A percentile compares a stretch with the other conserved stretches of the same genome.
phyloP scores from a whole-genome alignment of 768 basidiomycete species.

The Lactarius indigo region DNA sequence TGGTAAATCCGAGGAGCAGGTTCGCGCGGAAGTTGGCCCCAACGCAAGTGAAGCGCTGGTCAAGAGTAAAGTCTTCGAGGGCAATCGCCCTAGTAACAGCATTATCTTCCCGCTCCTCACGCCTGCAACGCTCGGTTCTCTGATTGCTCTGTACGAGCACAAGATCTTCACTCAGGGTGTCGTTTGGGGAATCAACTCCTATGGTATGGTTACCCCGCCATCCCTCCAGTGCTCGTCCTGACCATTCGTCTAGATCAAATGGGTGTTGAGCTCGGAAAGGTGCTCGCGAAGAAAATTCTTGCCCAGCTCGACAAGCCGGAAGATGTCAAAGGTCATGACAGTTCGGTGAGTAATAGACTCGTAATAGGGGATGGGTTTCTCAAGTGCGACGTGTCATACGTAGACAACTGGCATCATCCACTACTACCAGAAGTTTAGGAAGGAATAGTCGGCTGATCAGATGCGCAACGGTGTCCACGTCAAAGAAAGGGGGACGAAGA shows the following conservation, averaged over 20 bases:
- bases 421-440: conserved; percentile 90
- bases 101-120: conserved; percentile 93
- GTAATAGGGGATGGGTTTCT: neutral
- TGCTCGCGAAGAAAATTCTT: conserved; percentile 94
- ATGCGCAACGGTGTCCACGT: neutral
- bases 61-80: conserved; percentile 98
- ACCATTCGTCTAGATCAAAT: conserved; percentile 72
- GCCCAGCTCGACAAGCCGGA: conserved; percentile 76
- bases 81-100: conserved; percentile 94
- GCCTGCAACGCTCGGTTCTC: conserved; percentile 80
- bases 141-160: conserved; percentile 94
- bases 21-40: conserved; percentile 59
- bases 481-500: neutral
- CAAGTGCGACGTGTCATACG: conserved; percentile 7
- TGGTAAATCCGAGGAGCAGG: conserved; percentile 92
- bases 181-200: conserved; percentile 98
- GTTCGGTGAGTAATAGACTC: conserved; percentile 47
- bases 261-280: conserved; percentile 98
- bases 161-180: conserved; percentile 99
- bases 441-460: conserved; percentile 45
- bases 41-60: conserved; percentile 79
- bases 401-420: conserved; percentile 96
- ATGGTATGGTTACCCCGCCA: conserved; percentile 49
- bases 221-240: neutral
- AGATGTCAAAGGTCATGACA: conserved; percentile 86